Evolutionary conservation across 257 asterid genomes (phyloP).

Genomic region (Jacaranda copaia): DNA sequence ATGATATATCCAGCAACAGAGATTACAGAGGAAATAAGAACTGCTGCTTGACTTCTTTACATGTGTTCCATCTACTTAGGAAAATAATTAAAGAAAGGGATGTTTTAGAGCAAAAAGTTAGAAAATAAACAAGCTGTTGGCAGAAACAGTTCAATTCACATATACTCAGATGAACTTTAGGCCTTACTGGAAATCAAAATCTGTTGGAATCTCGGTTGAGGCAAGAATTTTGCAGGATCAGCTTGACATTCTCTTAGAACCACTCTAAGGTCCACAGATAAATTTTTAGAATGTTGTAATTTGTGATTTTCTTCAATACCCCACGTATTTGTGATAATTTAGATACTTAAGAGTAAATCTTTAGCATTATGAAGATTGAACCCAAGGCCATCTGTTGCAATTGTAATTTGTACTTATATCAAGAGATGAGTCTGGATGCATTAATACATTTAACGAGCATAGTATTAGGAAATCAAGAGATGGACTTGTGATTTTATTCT

Average conservation of each 20-base stretch:
- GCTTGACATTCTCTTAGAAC: slow-evolving; percentile 10
- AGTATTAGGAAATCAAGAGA: slow-evolving; percentile 29
- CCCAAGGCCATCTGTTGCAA: slow-evolving; percentile 18
- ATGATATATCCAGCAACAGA: slow-evolving; percentile 36
- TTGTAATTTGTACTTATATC: neutral
- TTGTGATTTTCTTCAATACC: slow-evolving; percentile 15
- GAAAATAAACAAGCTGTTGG: slow-evolving; percentile 26
- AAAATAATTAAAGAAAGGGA: slow-evolving; percentile 8
- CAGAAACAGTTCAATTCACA: slow-evolving; percentile 20
- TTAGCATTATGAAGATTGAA: neutral
- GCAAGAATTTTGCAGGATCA: slow-evolving; percentile 21
- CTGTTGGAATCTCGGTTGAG: slow-evolving; percentile 11
- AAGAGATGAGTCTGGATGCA: neutral
- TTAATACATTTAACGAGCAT: slow-evolving; percentile 2
- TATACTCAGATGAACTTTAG: slow-evolving; percentile 22
- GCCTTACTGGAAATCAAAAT: slow-evolving; percentile 31
- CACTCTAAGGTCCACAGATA: slow-evolving; percentile 7
- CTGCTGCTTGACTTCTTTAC: slow-evolving; percentile 10
- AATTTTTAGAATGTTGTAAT: neutral
- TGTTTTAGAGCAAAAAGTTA: neutral
- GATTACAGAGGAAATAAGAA: neutral
- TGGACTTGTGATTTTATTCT: neutral
- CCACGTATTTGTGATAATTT: neutral
- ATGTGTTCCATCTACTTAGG: neutral
- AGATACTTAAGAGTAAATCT: slow-evolving; percentile 16